Evolutionary conservation across 768 basidiomycete species (phyloP), one percentile per base, ranked within the genome.

Genomic region (Tylopilus intermedius): DNA sequence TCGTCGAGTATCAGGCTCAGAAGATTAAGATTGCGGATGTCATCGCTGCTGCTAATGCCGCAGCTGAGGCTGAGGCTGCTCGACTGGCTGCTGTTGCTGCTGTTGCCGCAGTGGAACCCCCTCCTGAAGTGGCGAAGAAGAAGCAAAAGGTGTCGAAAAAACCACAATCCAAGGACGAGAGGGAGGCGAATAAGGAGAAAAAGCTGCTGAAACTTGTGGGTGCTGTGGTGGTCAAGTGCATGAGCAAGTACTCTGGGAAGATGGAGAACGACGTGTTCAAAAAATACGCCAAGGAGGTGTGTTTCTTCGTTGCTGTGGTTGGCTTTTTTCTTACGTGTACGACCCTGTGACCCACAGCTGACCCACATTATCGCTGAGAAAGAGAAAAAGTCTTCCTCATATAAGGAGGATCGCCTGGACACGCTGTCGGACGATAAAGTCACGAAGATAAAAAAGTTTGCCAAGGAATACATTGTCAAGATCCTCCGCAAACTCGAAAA

Each of bases 271-370:
- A 96, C 7, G 67, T 76, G 49, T 97, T 98, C 80, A 99, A 99
- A 77, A 85, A 86, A 65, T 84, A 96, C 65, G 96, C 96, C 2
- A 92, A 93, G 67, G 92, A 97, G 81, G 95, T 92, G 56, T 55
- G 79, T 64, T 39, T 4, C 29, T 49, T 45, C 50, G 41, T 22
- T 38, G 8, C 29, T n/a, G 49, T 7, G 3, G 13, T 29, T 8
- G 15, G 30, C 37, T 14, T 41, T 4, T 18, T 45, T 47, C 47
- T 62, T 47, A 50, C 41, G 54, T 42, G n/a, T 45, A 13, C 18
- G 15, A 27, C 8, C 21, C 18, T 40, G 37, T 24, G 35, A 49
- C 51, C 55, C 18, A 13, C 62, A 96, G 94, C 75, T 96, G 55
- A 93, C 93, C 0, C 79, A 87, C 53, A 66, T 90, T 47, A 87